Evolutionary conservation across 192 early-diverging fungal genomes (phyloP).

Genomic region (Backusella luteola): DNA sequence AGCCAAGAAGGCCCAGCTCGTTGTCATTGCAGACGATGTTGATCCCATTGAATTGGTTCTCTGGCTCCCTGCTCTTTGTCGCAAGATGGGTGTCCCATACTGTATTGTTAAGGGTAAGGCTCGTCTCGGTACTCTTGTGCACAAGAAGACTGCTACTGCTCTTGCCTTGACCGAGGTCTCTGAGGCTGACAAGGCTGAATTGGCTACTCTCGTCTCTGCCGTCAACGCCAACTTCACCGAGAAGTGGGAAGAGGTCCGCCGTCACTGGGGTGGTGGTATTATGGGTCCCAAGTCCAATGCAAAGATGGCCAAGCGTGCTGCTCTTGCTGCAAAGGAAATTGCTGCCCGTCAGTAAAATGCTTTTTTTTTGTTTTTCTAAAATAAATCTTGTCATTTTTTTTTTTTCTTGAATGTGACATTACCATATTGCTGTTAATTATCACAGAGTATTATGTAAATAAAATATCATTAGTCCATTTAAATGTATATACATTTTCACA

Average conservation of each 20-base stretch:
- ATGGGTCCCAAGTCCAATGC: conserved; percentile 92
- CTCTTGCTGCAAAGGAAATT: conserved; percentile 45
- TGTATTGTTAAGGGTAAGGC: conserved; percentile 99
- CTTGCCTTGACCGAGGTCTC: conserved; percentile 91
- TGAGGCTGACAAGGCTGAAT: conserved; percentile 92
- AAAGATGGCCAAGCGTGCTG: conserved; percentile 76
- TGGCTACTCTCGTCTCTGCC: conserved; percentile 82
- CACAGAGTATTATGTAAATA: neutral
- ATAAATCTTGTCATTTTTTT: neutral
- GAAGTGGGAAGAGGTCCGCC: conserved; percentile 89
- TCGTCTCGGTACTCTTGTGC: conserved; percentile 96
- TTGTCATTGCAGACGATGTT: conserved; percentile 99
- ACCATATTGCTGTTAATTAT: neutral
- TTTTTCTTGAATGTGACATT: neutral
- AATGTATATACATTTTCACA: neutral
- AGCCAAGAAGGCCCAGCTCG: conserved; percentile 98
- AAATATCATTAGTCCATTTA: neutral
- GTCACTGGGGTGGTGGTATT: conserved; percentile 98
- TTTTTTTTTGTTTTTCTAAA: neutral
- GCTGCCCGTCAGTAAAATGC: conserved; percentile 40
- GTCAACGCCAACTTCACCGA: conserved; percentile 96
- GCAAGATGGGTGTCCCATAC: conserved; percentile 99
- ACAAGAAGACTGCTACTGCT: conserved; percentile 99
- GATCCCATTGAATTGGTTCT: conserved; percentile 99
- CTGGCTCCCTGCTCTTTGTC: conserved; percentile 99